Conservation (phyloP, 23 red algal genomes). For the Gracilaria gracilis region DNA sequence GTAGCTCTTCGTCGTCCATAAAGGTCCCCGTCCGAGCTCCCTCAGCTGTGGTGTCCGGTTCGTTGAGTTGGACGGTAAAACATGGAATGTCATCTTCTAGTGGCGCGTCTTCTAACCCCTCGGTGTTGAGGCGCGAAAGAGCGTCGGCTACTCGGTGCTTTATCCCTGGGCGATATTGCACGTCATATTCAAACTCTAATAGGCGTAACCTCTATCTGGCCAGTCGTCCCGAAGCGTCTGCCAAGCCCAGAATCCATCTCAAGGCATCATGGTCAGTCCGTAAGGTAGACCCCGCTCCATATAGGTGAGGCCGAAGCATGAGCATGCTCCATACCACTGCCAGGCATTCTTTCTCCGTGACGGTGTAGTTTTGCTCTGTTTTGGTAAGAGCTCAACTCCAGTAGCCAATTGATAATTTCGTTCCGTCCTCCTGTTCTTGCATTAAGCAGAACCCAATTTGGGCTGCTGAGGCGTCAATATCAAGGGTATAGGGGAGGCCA, state of each 20-base stretch:
- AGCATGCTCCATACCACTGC: too few relatives aligned
- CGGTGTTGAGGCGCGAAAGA: background rate
- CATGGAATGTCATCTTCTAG: slow-evolving; percentile 3
- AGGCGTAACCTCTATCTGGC: slow-evolving; percentile 7
- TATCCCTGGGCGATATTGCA: background rate
- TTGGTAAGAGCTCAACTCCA: background rate
- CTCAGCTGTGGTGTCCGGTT: background rate
- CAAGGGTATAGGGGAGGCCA: background rate
- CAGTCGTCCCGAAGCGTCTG: background rate
- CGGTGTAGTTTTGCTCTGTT: background rate
- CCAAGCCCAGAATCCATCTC: slow-evolving; percentile 9
- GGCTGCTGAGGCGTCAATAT: slow-evolving; percentile 7
- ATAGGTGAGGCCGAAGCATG: too few relatives aligned
- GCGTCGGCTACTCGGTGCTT: slow-evolving; percentile 14
- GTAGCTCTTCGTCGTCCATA: too few relatives aligned
- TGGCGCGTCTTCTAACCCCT: background rate
- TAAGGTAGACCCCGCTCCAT: background rate
- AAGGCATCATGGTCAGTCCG: slow-evolving; percentile 15
- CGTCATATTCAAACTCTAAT: slow-evolving; percentile 10
- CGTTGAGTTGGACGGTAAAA: background rate
- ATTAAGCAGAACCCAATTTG: slow-evolving; percentile 28
- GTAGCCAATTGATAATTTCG: slow-evolving; percentile 34
- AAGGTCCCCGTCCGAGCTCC: background rate
- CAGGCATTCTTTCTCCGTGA: too few relatives aligned
- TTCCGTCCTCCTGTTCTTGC: background rate